Evolutionary conservation across 495 filamentous ascomycete genomes (phyloP).

Genomic region (Penicillium manginii): DNA sequence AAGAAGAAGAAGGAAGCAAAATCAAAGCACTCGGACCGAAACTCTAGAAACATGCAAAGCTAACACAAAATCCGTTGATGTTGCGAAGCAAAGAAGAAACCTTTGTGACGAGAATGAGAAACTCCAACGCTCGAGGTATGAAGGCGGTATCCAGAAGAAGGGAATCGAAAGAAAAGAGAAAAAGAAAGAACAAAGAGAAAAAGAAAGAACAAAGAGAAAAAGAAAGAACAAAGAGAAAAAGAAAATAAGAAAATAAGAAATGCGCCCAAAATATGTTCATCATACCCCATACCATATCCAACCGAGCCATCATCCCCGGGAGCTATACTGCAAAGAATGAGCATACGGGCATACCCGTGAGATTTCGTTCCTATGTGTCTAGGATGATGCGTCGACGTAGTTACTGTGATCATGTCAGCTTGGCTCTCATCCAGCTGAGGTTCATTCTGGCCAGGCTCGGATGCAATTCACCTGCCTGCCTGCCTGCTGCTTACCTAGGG

Average conservation of each 20-base stretch:
- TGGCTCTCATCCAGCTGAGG: neutral
- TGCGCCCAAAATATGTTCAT: constrained; percentile 14
- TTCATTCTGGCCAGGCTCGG: neutral
- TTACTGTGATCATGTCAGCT: constrained; percentile 37
- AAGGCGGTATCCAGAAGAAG: constrained; percentile 10
- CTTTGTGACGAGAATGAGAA: constrained; percentile 22
- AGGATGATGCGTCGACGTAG: constrained; percentile 49
- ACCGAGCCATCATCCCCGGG: neutral
- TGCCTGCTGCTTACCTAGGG: constrained; percentile 48
- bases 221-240: constrained; percentile 9
- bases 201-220: constrained; percentile 2
- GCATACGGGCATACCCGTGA: neutral
- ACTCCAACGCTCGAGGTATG: constrained; percentile 28
- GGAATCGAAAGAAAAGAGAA: neutral
- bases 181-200: constrained; percentile 1
- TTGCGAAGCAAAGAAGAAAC: constrained; percentile 10
- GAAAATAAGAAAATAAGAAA: constrained; percentile 8
- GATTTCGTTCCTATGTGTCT: constrained; percentile 21
- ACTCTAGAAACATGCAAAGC: constrained; percentile 15
- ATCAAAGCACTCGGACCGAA: constrained; percentile 10
- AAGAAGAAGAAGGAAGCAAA: neutral
- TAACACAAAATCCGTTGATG: constrained; percentile 7
- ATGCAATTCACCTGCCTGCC: neutral
- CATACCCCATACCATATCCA: neutral
- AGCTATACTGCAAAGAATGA: neutral